Conservation (phyloP, 441 rosid genomes). For the Biscutella laevigata region DNA sequence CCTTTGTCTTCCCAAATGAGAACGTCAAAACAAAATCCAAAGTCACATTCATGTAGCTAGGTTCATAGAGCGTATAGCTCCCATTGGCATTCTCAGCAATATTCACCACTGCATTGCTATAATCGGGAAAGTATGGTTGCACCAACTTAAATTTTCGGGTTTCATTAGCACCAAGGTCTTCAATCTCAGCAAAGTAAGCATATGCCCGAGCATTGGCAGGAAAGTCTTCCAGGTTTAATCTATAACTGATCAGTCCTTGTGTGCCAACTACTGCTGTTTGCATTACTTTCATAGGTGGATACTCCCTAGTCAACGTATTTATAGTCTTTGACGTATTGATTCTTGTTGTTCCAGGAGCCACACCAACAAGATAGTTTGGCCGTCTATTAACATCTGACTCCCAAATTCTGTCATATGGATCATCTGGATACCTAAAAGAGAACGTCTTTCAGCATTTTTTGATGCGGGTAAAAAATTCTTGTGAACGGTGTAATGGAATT, state of each 20-base stretch:
- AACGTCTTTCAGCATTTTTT: neutral
- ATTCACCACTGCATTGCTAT: constrained; percentile 85
- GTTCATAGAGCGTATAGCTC: constrained; percentile 80
- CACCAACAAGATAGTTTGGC: constrained; percentile 76
- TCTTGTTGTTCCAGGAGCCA: constrained; percentile 65
- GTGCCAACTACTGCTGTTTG: constrained; percentile 95
- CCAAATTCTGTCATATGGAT: constrained; percentile 97
- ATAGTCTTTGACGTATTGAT: constrained; percentile 55
- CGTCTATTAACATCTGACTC: constrained; percentile 74
- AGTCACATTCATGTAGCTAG: constrained; percentile 90
- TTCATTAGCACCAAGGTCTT: constrained; percentile 59
- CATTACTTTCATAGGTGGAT: constrained; percentile 91
- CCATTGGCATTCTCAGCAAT: constrained; percentile 93
- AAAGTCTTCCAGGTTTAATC: constrained; percentile 81
- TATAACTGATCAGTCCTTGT: constrained; percentile 54
- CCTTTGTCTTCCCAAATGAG: constrained; percentile 54
- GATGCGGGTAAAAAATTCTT: neutral
- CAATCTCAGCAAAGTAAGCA: constrained; percentile 87
- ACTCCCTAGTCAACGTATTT: constrained; percentile 58
- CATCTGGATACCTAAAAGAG: constrained; percentile 83
- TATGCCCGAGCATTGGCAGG: constrained; percentile 92
- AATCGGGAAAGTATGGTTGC: constrained; percentile 58
- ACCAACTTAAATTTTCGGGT: constrained; percentile 65
- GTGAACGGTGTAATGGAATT: neutral
- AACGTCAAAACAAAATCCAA: constrained; percentile 70